Percentiles rank a stretch among this genome's conserved stretches.
phyloP scores from a whole-genome alignment of 768 basidiomycete species.

The Tricholoma terreum region DNA sequence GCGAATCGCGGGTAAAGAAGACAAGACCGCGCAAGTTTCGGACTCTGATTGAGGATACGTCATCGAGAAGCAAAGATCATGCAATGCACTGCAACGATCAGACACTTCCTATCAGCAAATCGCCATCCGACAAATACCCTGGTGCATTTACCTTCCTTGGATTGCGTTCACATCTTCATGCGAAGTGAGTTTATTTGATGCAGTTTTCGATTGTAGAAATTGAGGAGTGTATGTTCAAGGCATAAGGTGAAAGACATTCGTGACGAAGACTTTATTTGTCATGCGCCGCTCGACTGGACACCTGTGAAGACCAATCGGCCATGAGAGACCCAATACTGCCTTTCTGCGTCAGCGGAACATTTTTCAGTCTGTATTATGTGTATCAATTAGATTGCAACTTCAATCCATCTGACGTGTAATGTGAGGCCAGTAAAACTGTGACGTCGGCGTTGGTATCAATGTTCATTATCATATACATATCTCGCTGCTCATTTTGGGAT shows the following conservation, averaged over 20 bases:
- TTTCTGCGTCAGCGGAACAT: too few relatives aligned
- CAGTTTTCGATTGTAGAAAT: not conserved
- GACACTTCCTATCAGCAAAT: not conserved
- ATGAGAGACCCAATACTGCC: not conserved
- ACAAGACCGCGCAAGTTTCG: not conserved
- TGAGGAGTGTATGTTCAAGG: conserved; percentile 29
- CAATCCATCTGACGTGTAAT: too few relatives aligned
- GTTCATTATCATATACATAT: too few relatives aligned
- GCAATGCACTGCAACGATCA: not conserved
- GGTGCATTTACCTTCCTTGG: conserved; percentile 45
- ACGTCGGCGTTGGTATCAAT: too few relatives aligned
- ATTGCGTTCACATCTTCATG: conserved; percentile 54
- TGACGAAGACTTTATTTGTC: conserved; percentile 52
- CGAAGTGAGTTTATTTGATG: not conserved
- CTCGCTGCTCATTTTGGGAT: too few relatives aligned
- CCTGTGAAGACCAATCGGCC: not conserved
- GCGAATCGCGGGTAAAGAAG: not conserved
- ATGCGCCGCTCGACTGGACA: conserved; percentile 2
- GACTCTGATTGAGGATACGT: not conserved
- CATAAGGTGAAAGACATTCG: conserved; percentile 44
- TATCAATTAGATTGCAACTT: too few relatives aligned
- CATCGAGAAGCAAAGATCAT: not conserved
- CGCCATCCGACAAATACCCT: not conserved
- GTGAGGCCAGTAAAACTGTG: too few relatives aligned
- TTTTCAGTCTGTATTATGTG: too few relatives aligned